These are phyloP conservation scores for Rhododendron ferrugineum DNA, from an alignment of 148 eudicot species.

Conservation along the genomic window DNA sequence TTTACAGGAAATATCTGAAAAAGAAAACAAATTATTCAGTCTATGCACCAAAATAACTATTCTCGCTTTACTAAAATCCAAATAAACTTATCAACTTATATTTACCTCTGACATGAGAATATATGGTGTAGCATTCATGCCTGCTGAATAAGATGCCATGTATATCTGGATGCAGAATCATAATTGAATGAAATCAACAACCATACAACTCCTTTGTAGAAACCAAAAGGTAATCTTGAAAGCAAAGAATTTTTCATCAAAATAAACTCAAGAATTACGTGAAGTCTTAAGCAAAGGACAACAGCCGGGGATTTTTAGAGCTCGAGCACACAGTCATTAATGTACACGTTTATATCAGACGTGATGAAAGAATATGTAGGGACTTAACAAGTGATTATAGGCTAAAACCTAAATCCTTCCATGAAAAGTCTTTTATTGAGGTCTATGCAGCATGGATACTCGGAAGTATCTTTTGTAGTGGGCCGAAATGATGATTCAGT, in stretches of 20 bases:
- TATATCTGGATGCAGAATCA: neutral
- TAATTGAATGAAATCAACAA: neutral
- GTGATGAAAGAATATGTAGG: neutral
- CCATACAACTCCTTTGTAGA: neutral
- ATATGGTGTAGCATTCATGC: conserved; percentile 20
- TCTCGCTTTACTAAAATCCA: neutral
- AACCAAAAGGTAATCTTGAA: neutral
- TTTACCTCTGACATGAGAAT: conserved; percentile 27
- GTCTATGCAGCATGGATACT: neutral
- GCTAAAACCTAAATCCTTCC: neutral
- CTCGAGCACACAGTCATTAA: neutral
- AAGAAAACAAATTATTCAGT: neutral
- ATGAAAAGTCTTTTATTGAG: neutral
- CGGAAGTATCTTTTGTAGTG: neutral
- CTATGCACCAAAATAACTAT: neutral
- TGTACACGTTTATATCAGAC: neutral
- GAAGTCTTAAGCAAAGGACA: neutral
- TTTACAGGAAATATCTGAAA: conserved; percentile 26
- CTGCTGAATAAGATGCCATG: conserved; percentile 1
- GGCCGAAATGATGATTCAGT: no score
- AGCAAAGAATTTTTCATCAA: neutral
- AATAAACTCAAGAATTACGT: neutral
- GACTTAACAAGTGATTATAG: neutral
- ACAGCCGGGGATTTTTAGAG: neutral
- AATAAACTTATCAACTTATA: neutral